Base-by-base conservation (phyloP, 2,329 filamentous ascomycete species). In the Monilinia aucupariae region DNA sequence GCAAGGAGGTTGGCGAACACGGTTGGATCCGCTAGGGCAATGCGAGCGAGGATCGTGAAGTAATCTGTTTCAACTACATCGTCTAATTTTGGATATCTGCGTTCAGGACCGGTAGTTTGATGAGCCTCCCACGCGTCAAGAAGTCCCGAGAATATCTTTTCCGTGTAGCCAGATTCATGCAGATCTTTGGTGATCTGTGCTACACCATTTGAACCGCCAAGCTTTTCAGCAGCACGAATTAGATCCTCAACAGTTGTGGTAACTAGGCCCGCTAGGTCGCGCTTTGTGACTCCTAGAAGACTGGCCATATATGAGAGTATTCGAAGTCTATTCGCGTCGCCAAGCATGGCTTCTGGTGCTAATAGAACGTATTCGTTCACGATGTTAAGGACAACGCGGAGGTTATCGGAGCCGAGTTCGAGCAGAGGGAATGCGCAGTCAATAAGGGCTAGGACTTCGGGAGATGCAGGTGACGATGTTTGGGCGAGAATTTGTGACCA, bases 31-130 rank as follows among this genome's bases (percentile, higher is more conserved):
- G 87, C 86, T 2, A 96, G 77, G 0, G 87, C 84, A 20, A 97
- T 82, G 1, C 92, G 88, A 2, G 91, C 87, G 2, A 99, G 80
- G 2, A 97, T 85, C 5, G 85, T 84, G 71, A 96, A 89, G 74
- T 96, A 96, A 72, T 96, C 90, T 0, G 89, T 89, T 72, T 96
- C 86, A 0, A 90, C 87, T 13, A 92, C 82, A 15, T 86, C 85
- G 69, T 88, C 88, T 41, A 97, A 83, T 37, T 85, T 83, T 48
- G 86, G 83, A 25, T 84, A 80, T 68, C 83, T 89, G 32, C 83
- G 82, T 71, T 90, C 89, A 0, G 93, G 92, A 0, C 94, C 93
- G 0, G 89, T 90, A 0, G 89, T 91, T 73, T 96, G 87, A 69
- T 90, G 87, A 3, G 90, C 87, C 71, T 89, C 83, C 81, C 85